These are phyloP conservation scores for Gomphus bonarii DNA, from an alignment of 1,284 basidiomycete species.

Conservation along the genomic window DNA sequence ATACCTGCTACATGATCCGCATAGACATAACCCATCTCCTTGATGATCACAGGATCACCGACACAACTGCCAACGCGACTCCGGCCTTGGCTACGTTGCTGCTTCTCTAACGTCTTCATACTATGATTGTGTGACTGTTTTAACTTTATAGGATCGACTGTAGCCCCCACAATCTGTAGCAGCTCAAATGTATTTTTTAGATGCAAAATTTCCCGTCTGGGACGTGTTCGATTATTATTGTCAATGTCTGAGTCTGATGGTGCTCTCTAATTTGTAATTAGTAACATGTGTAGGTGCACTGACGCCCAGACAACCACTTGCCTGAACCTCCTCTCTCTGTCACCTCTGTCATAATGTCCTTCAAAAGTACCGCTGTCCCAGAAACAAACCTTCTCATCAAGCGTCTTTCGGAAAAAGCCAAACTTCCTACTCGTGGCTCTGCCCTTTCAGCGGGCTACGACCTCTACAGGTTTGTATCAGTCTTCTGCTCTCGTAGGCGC, in stretches of 20 bases:
- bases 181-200: neutral
- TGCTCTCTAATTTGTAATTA: too few relatives aligned
- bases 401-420: slow-evolving; percentile 73
- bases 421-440: slow-evolving; percentile 81
- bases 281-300: too few relatives aligned
- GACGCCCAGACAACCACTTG: too few relatives aligned
- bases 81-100: neutral
- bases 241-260: too few relatives aligned
- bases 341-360: neutral
- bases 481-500: slow-evolving; percentile 10
- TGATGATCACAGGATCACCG: neutral
- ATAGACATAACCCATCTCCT: neutral
- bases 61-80: neutral
- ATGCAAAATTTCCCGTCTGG: too few relatives aligned
- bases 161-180: neutral
- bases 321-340: too few relatives aligned
- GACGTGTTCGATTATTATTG: too few relatives aligned
- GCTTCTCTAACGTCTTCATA: neutral
- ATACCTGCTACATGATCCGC: neutral
- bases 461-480: slow-evolving; percentile 61
- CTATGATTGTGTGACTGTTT: neutral
- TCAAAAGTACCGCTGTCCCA: slow-evolving; percentile 20
- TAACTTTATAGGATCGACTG: neutral
- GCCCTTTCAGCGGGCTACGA: slow-evolving; percentile 88
- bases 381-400: slow-evolving; percentile 69